Conservation (phyloP, 2,329 filamentous ascomycete species). For the Penicillium fuscoglaucum region DNA sequence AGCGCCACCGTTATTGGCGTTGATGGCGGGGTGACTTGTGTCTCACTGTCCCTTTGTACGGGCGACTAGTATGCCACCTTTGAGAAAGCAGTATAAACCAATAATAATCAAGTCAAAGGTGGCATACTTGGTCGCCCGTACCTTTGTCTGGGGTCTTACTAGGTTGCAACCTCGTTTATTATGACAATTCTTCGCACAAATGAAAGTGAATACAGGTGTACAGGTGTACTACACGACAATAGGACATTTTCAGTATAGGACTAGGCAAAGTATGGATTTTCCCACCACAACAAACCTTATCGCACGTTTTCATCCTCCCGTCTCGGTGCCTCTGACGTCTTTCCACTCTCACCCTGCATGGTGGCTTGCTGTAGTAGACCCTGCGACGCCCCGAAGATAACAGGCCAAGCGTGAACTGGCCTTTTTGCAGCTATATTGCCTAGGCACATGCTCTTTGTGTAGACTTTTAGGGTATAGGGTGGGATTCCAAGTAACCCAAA, state of each 20-base stretch:
- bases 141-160: not conserved
- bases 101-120: no score
- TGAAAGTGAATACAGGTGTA: no score
- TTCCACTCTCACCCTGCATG: slow-evolving; percentile 8
- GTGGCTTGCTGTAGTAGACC: slow-evolving; percentile 15
- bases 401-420: slow-evolving; percentile 1
- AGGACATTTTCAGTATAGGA: no score
- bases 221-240: no score
- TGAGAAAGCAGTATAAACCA: no score
- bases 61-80: no score
- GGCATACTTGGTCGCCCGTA: no score
- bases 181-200: not conserved
- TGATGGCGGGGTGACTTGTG: slow-evolving; percentile 7
- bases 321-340: slow-evolving; percentile 3
- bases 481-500: no score
- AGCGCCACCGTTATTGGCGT: not conserved
- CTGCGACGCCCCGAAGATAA: not conserved
- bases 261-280: no score
- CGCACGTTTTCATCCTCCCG: not conserved
- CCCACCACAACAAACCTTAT: no score
- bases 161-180: not conserved
- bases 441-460: slow-evolving; percentile 2
- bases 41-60: slow-evolving; percentile 10
- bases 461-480: no score
- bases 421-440: not conserved